Evolutionary conservation across 1,284 basidiomycete genomes (phyloP), one percentile per base, ranked within the genome.

Genomic region (Grifola frondosa): DNA sequence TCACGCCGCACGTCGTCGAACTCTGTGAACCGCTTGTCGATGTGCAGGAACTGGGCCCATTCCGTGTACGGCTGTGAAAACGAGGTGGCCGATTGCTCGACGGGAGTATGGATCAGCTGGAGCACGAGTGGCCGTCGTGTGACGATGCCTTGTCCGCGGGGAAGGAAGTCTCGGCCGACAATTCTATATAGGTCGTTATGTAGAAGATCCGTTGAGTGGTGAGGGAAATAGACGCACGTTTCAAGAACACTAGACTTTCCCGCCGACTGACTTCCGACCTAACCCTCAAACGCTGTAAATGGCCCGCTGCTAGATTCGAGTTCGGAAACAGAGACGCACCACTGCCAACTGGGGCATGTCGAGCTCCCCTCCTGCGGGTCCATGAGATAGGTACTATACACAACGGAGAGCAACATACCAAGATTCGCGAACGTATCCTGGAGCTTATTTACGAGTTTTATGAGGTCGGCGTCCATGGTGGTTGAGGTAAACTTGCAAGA

Each of bases 21-120:
- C 63, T 98, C 95, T 34, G 92, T 95, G 69, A 96, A 98, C 37
- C 90, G 83, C 64, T 92, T 92, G 77, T 98, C 94, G 50, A 96
- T 77, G 67, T 99, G 96, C 23, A 98, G 77, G 67, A 99, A 99
- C 67, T 99, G 96, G 40, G 84, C 96, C 81, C 95, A 98, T 75
- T 96, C 94, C 20, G 80, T 81, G 52, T 77, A 75, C 25, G 75
- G 60, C 10, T 70, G 64, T 48, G 70, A 50, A 3, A 45, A 29
- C 6, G 48, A 24, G 20, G 74, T 65, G 28, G 53, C 29, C 7
- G 73, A 63, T 44, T 73, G 66, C 16, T 78, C 73, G 26, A 74
- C 61, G 23, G 88, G 82, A 4, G 88, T 91, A 69, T 99, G 93
- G 50, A 98, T 89, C 60, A 98, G 86, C 66, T 98, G 96, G 13